A percentile compares a stretch with the other conserved stretches of the same genome.
phyloP scores from a whole-genome alignment of 805 yeast species.

The Starmera pachycereana region DNA sequence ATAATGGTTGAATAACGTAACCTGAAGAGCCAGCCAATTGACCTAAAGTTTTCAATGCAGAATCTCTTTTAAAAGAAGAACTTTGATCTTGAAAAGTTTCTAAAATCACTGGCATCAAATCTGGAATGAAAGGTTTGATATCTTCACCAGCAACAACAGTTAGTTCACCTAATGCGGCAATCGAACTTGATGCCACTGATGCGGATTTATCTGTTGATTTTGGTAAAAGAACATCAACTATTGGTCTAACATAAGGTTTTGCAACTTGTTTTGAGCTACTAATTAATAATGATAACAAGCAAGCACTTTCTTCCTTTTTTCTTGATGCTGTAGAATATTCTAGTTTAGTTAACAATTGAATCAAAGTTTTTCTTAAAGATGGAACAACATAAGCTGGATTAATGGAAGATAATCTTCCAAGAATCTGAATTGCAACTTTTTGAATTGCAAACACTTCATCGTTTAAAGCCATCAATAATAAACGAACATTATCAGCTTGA shows the following conservation, averaged over 20 bases:
- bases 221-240: slow-evolving; percentile 75
- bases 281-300: slow-evolving; percentile 61
- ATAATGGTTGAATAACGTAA: slow-evolving; percentile 85
- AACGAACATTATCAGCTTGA: slow-evolving; percentile 82
- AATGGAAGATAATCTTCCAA: slow-evolving; percentile 75
- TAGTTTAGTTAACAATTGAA: slow-evolving; percentile 76
- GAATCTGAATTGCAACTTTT: slow-evolving; percentile 61
- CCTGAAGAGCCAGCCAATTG: slow-evolving; percentile 87
- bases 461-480: slow-evolving; percentile 79
- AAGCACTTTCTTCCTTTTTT: slow-evolving; percentile 81
- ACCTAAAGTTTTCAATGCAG: slow-evolving; percentile 81
- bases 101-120: slow-evolving; percentile 77
- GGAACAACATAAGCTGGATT: slow-evolving; percentile 97
- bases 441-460: slow-evolving; percentile 85
- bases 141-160: slow-evolving; percentile 85
- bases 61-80: slow-evolving; percentile 77
- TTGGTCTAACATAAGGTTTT: slow-evolving; percentile 83
- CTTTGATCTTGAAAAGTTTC: slow-evolving; percentile 90
- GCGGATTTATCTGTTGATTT: slow-evolving; percentile 63
- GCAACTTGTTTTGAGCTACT: slow-evolving; percentile 74
- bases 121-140: slow-evolving; percentile 58
- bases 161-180: slow-evolving; percentile 81
- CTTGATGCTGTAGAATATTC: slow-evolving; percentile 71
- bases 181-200: slow-evolving; percentile 78
- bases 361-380: slow-evolving; percentile 72